phyloP scores from a whole-genome alignment of 2,329 filamentous ascomycete genomes.

The Mollisiaceae sp. region DNA sequence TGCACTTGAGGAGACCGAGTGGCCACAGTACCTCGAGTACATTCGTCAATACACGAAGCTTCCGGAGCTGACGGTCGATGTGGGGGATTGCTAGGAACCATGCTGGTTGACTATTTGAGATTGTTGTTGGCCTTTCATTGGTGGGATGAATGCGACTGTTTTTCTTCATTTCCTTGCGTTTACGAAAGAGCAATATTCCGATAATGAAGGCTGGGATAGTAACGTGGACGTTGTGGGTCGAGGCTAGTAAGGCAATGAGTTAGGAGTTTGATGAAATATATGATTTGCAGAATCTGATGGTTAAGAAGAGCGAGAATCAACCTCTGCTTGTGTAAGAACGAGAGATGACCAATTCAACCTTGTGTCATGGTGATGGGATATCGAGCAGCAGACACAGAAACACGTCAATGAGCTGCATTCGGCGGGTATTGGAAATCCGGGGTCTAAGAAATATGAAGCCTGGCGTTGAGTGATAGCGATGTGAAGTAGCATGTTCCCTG shows the following conservation, averaged over 20 bases:
- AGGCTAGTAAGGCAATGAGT: too few species aligned
- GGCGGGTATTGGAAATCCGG: not conserved
- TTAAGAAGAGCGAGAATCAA: too few species aligned
- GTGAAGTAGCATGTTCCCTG: not conserved
- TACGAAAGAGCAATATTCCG: too few species aligned
- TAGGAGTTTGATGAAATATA: too few species aligned
- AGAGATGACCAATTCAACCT: too few species aligned
- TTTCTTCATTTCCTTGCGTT: not conserved
- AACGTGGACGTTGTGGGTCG: too few species aligned
- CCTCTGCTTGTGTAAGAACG: too few species aligned
- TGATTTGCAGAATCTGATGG: too few species aligned
- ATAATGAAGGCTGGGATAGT: too few species aligned
- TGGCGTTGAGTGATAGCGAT: not conserved
- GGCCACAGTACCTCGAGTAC: constrained; percentile 27
- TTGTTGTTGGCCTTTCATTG: not conserved
- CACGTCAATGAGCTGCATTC: not conserved
- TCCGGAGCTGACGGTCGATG: constrained; percentile 28
- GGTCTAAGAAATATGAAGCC: not conserved
- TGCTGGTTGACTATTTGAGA: not conserved
- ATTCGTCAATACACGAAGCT: constrained; percentile 26
- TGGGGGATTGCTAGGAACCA: constrained; percentile 16
- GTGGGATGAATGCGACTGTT: not conserved
- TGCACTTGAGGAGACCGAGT: constrained; percentile 22
- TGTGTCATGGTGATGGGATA: too few species aligned
- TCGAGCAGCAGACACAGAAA: not conserved